These are phyloP conservation scores for Puccinia hordei DNA, from an alignment of 1,284 basidiomycete genomes.

Conservation along the genomic window DNA sequence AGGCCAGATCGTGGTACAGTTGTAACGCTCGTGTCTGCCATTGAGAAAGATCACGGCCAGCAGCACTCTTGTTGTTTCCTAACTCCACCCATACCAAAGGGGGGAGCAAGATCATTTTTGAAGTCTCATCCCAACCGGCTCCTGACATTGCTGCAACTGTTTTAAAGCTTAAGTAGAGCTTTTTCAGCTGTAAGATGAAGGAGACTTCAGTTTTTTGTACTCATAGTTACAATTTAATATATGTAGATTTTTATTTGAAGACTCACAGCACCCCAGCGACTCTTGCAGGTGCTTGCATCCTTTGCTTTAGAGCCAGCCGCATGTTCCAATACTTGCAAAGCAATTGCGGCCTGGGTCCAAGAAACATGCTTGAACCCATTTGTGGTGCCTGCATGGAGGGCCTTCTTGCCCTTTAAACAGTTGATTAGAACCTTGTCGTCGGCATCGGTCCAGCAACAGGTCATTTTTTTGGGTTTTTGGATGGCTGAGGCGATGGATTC, in stretches of 20 bases:
- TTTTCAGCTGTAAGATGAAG: not conserved
- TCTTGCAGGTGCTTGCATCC: not conserved
- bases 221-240: too few species aligned
- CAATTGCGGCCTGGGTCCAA: not conserved
- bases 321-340: not conserved
- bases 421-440: not conserved
- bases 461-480: not conserved
- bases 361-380: not conserved
- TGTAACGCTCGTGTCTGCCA: slow-evolving; percentile 3
- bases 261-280: slow-evolving; percentile 3
- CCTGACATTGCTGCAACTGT: not conserved
- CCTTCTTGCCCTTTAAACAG: not conserved
- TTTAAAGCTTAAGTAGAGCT: not conserved
- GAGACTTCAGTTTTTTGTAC: too few species aligned
- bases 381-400: slow-evolving; percentile 8
- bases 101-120: slow-evolving; percentile 3
- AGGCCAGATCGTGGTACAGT: not conserved
- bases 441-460: slow-evolving; percentile 9
- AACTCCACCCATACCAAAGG: not conserved
- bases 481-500: not conserved
- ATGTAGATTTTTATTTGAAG: not conserved
- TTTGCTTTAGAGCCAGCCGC: not conserved
- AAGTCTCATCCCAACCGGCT: not conserved
- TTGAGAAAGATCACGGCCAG: not conserved
- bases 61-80: not conserved